A percentile compares a stretch with the other conserved stretches of the same genome.
These are phyloP conservation scores for Septoria petroselini DNA, from an alignment of 2,329 filamentous ascomycete genomes.

Conservation along the genomic window DNA sequence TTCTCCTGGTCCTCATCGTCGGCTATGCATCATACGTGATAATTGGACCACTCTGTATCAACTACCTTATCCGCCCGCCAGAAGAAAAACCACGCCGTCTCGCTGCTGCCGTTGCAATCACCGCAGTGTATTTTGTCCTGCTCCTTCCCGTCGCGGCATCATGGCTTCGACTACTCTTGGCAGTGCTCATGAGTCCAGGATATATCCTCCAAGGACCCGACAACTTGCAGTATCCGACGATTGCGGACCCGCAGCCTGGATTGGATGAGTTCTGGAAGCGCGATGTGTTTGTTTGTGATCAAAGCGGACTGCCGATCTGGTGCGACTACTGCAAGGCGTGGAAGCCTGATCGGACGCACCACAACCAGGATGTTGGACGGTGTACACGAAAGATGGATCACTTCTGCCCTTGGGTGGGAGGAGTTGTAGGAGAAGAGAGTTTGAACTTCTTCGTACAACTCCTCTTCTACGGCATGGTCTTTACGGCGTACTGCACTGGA, in stretches of 20 bases:
- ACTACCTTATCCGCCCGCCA: conserved; percentile 62
- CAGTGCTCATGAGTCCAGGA: conserved; percentile 68
- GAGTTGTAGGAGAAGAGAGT: conserved; percentile 72
- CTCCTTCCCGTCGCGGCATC: conserved; percentile 63
- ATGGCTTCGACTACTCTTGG: conserved; percentile 69
- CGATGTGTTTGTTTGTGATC: conserved; percentile 79
- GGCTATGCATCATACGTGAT: conserved; percentile 34
- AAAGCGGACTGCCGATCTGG: conserved; percentile 80
- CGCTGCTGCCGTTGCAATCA: conserved; percentile 63
- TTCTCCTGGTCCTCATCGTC: conserved; percentile 32
- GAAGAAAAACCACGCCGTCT: conserved; percentile 40
- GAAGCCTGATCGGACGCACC: conserved; percentile 85
- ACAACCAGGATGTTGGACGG: conserved; percentile 75
- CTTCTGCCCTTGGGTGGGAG: conserved; percentile 94
- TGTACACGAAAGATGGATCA: conserved; percentile 93
- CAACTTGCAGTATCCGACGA: conserved; percentile 16
- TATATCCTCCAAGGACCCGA: conserved; percentile 63
- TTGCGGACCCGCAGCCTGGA: conserved; percentile 56
- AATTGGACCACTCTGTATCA: conserved; percentile 52
- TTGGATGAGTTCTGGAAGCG: conserved; percentile 76
- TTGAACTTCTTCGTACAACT: conserved; percentile 96
- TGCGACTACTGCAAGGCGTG: conserved; percentile 80
- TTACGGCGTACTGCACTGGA: conserved; percentile 63
- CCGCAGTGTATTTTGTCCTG: conserved; percentile 70
- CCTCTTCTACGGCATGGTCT: conserved; percentile 67